Evolutionary conservation across 2,329 filamentous ascomycete genomes (phyloP).

Genomic region (Ceratocystis variospora): DNA sequence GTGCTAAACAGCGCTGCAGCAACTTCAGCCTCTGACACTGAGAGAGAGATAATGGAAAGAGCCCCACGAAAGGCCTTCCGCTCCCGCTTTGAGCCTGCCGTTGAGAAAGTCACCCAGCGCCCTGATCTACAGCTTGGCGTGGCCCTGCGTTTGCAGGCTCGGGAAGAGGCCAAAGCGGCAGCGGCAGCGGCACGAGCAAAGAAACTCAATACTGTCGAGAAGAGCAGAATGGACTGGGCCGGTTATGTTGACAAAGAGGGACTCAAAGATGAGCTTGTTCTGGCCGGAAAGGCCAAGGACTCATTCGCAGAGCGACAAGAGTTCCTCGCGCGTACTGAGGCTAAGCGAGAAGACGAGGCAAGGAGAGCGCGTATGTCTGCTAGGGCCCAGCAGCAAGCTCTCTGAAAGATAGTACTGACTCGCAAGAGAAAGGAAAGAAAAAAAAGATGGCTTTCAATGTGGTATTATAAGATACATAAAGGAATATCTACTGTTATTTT

Average conservation of each 20-base stretch:
- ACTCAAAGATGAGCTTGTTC: conserved; percentile 52
- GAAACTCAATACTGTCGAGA: conserved; percentile 58
- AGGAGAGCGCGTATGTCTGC: conserved; percentile 38
- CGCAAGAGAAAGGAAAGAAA: not conserved
- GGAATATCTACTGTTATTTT: not conserved
- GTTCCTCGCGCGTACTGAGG: conserved; percentile 52
- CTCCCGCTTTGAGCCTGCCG: conserved; percentile 47
- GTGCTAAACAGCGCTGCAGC: conserved; percentile 6
- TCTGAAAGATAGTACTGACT: not conserved
- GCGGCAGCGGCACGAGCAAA: conserved; percentile 25
- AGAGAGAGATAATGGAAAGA: conserved; percentile 24
- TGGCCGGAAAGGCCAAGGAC: conserved; percentile 50
- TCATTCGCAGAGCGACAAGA: conserved; percentile 49
- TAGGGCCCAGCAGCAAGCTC: conserved; percentile 16
- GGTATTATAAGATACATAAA: not conserved
- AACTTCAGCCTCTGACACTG: conserved; percentile 19
- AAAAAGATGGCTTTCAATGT: not conserved
- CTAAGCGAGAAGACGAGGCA: conserved; percentile 46
- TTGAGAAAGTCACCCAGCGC: conserved; percentile 33
- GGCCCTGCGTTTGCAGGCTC: conserved; percentile 34
- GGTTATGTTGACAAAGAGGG: conserved; percentile 58
- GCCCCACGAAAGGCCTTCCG: conserved; percentile 43
- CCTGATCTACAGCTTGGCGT: conserved; percentile 46
- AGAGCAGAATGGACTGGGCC: conserved; percentile 61
- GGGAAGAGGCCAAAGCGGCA: conserved; percentile 35